phyloP scores from a whole-genome alignment of 176 grass and related monocot species.

The Saccharum spontaneum region DNA sequence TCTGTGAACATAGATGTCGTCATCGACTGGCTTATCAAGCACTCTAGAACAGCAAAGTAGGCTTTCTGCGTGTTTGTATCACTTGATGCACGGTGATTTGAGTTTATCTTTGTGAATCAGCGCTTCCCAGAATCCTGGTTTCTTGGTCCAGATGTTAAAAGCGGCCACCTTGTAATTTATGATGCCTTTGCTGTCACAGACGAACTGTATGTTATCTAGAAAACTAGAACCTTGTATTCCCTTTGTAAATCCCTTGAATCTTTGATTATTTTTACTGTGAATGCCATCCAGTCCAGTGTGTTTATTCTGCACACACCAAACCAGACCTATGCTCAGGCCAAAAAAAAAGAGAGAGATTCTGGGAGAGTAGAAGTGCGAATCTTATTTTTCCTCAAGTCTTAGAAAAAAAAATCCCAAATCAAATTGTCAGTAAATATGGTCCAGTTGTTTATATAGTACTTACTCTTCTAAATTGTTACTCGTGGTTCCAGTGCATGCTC shows the following conservation, averaged over 20 bases:
- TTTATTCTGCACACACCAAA: neutral
- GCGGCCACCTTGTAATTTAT: constrained; percentile 38
- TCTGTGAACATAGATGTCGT: constrained; percentile 92
- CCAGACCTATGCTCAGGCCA: neutral
- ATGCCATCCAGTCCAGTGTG: neutral
- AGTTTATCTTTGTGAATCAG: constrained; percentile 34
- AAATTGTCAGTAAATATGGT: neutral
- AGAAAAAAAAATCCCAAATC: neutral
- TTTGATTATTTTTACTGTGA: constrained; percentile 36
- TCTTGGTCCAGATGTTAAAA: constrained; percentile 27
- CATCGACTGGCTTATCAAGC: constrained; percentile 99
- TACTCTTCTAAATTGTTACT: no score
- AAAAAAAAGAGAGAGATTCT: neutral
- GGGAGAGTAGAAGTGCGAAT: neutral
- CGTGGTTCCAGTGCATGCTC: no score
- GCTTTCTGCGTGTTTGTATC: constrained; percentile 22
- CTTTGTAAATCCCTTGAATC: constrained; percentile 59
- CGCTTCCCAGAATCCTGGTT: neutral
- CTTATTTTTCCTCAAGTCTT: no score
- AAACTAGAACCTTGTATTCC: constrained; percentile 17
- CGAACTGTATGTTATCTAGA: constrained; percentile 15
- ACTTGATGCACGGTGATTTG: constrained; percentile 33
- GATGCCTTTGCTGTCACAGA: constrained; percentile 28
- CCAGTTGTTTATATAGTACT: no score
- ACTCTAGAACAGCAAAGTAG: constrained; percentile 78